Percentiles rank a stretch among this genome's conserved stretches.
phyloP scores from a whole-genome alignment of 768 basidiomycete species.

The Dentipellis fragilis region DNA sequence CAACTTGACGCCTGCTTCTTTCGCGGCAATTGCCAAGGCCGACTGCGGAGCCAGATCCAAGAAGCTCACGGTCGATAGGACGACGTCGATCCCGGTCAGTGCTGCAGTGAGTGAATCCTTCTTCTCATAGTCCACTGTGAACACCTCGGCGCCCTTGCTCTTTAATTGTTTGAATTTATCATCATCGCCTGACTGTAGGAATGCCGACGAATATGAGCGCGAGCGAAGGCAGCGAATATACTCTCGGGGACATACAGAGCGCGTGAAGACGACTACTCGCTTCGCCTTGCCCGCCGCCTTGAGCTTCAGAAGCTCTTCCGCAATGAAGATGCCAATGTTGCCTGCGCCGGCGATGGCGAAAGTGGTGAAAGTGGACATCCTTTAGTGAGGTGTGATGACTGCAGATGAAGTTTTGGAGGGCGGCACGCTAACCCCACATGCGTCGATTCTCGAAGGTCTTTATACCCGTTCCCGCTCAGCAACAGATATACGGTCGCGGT shows the following conservation, averaged over 20 bases:
- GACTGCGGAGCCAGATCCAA: background rate
- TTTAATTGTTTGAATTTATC: no score
- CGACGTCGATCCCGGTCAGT: slow-evolving; percentile 2
- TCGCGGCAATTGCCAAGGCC: slow-evolving; percentile 1
- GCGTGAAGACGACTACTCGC: background rate
- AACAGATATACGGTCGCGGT: no score
- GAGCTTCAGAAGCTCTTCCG: slow-evolving; percentile 5
- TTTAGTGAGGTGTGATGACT: background rate
- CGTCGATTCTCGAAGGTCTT: no score
- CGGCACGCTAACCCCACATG: no score
- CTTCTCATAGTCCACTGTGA: background rate
- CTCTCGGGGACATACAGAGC: background rate
- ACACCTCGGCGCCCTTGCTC: background rate
- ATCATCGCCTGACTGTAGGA: background rate
- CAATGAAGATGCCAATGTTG: slow-evolving; percentile 1
- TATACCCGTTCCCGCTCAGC: no score
- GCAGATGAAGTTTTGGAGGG: background rate
- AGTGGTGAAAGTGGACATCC: background rate
- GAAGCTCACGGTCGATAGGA: background rate
- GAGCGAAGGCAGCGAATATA: background rate
- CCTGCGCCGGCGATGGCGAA: slow-evolving; percentile 3
- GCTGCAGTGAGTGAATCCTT: background rate
- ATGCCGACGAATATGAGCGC: background rate
- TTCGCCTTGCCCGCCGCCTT: background rate
- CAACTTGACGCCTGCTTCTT: slow-evolving; percentile 1